Percentiles rank a stretch among this genome's conserved stretches.
Evolutionary conservation across 1,284 basidiomycete species (phyloP).

Genomic region (Cutaneotrichosporon cutaneum): DNA sequence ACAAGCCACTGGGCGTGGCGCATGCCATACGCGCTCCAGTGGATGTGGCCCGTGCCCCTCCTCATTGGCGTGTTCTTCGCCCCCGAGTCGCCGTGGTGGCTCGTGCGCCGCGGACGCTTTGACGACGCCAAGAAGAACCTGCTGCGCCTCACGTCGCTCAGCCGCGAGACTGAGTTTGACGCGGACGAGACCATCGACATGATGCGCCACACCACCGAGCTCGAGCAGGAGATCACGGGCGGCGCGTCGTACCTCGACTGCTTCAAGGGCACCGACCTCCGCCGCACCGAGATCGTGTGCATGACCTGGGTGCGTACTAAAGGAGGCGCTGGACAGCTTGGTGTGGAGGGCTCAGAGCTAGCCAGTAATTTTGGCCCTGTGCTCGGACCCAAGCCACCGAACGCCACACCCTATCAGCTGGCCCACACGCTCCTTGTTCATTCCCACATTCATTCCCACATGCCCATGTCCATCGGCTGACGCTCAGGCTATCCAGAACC

Average conservation of each 20-base stretch:
- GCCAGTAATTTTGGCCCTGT: neutral
- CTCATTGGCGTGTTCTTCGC: slow-evolving; percentile 38
- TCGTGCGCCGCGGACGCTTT: slow-evolving; percentile 34
- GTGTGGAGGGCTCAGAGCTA: no score
- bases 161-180: slow-evolving; percentile 47
- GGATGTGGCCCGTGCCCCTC: slow-evolving; percentile 46
- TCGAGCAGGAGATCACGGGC: slow-evolving; percentile 39
- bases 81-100: slow-evolving; percentile 34
- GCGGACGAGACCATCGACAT: slow-evolving; percentile 54
- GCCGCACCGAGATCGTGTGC: slow-evolving; percentile 51
- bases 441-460: no score
- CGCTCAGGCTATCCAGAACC: slow-evolving; percentile 43
- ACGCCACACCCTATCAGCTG: neutral
- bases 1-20: slow-evolving; percentile 43
- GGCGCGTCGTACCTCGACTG: slow-evolving; percentile 54
- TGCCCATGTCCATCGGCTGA: slow-evolving; percentile 37
- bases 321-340: neutral
- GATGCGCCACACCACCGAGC: slow-evolving; percentile 47
- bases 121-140: slow-evolving; percentile 55
- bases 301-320: slow-evolving; percentile 30
- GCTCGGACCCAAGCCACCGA: neutral
- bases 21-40: slow-evolving; percentile 45
- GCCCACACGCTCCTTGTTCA: no score
- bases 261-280: slow-evolving; percentile 51
- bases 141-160: slow-evolving; percentile 44